phyloP scores from a whole-genome alignment of 495 filamentous ascomycete genomes.

The Xylaria scruposa region DNA sequence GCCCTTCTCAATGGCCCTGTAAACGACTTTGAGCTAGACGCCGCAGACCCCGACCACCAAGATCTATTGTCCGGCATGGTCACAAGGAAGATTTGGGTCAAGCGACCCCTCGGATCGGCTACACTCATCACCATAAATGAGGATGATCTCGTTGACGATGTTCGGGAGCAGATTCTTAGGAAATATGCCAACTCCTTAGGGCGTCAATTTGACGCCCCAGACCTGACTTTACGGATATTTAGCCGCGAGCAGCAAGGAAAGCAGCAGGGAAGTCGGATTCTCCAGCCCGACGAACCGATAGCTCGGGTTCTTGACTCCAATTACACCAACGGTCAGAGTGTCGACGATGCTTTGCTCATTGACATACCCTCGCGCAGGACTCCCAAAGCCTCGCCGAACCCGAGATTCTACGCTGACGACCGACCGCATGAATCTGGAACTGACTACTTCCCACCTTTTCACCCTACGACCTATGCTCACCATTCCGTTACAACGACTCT shows the following conservation, averaged over 20 bases:
- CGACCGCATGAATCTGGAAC: constrained; percentile 74
- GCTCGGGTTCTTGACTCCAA: constrained; percentile 78
- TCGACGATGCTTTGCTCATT: constrained; percentile 91
- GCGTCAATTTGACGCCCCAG: constrained; percentile 85
- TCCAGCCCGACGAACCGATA: constrained; percentile 90
- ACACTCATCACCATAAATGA: constrained; percentile 85
- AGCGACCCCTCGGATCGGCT: constrained; percentile 79
- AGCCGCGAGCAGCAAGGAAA: constrained; percentile 69
- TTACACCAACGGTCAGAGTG: constrained; percentile 85
- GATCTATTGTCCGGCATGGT: constrained; percentile 60
- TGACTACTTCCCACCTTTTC: constrained; percentile 93
- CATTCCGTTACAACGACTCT: constrained; percentile 39
- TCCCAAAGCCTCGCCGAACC: constrained; percentile 74
- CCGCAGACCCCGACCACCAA: constrained; percentile 44
- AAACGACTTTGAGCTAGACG: constrained; percentile 55
- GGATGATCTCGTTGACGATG: constrained; percentile 93
- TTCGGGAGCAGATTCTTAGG: constrained; percentile 86
- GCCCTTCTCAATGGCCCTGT: constrained; percentile 51
- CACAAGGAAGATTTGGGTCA: constrained; percentile 92
- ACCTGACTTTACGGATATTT: constrained; percentile 79
- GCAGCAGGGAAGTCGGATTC: constrained; percentile 72
- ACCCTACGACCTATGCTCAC: constrained; percentile 52
- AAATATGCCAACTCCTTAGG: constrained; percentile 96
- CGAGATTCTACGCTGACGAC: constrained; percentile 66
- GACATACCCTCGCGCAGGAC: constrained; percentile 83